Conservation (phyloP, 2,329 filamentous ascomycete genomes). For the Gaeumannomyces tritici region DNA sequence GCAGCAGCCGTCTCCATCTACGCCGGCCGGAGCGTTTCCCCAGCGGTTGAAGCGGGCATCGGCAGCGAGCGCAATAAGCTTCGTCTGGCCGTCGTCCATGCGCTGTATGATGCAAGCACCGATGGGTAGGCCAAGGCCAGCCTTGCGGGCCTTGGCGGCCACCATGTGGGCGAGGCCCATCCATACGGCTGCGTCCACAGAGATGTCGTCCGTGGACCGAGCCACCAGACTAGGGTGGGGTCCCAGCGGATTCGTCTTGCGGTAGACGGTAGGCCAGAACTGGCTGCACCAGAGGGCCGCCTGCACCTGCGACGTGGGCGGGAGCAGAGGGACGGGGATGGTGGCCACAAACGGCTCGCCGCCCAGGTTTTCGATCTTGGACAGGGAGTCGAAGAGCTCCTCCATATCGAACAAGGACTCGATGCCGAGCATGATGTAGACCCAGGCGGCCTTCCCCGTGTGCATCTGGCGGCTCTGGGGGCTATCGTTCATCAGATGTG, state of each 20-base stretch:
- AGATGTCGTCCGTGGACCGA: conserved; percentile 60
- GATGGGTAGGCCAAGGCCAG: conserved; percentile 56
- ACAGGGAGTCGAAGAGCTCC: conserved; percentile 39
- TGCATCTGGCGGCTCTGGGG: conserved; percentile 44
- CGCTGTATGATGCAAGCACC: conserved; percentile 70
- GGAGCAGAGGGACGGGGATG: conserved; percentile 60
- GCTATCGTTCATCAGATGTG: conserved; percentile 50
- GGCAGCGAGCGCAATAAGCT: conserved; percentile 63
- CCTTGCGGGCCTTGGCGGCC: conserved; percentile 46
- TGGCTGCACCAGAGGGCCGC: conserved; percentile 63
- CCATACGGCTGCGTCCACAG: conserved; percentile 52
- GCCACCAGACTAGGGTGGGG: conserved; percentile 69
- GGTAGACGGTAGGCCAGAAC: conserved; percentile 80
- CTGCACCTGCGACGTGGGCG: conserved; percentile 68
- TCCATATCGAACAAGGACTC: conserved; percentile 41
- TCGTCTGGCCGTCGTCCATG: conserved; percentile 31
- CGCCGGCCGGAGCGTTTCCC: conserved; percentile 23
- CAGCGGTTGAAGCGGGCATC: conserved; percentile 63
- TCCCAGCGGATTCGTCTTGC: conserved; percentile 78
- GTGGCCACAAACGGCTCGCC: conserved; percentile 45
- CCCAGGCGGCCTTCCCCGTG: conserved; percentile 49
- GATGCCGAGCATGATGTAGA: conserved; percentile 47
- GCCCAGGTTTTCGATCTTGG: conserved; percentile 39
- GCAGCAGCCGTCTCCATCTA: conserved; percentile 11
- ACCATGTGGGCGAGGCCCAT: conserved; percentile 58